These are phyloP conservation scores for Rosa hybrid DNA, from an alignment of 331 rosid species.

Conservation along the genomic window DNA sequence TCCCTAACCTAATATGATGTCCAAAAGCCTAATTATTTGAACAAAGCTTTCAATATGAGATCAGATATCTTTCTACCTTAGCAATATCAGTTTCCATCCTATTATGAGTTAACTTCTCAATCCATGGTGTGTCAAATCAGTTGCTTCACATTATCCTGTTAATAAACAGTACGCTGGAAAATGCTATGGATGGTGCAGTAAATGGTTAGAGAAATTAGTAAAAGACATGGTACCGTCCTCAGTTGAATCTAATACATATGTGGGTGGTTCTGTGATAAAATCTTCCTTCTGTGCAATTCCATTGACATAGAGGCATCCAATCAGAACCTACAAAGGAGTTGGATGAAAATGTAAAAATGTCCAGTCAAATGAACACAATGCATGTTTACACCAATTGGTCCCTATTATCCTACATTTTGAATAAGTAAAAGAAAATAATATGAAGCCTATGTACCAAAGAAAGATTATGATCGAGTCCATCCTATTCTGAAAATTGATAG, in stretches of 20 bases:
- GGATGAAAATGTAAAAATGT: conserved; percentile 11
- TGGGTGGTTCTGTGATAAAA: conserved; percentile 55
- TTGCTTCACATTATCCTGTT: conserved; percentile 5
- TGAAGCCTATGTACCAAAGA: no score
- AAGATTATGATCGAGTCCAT: no score
- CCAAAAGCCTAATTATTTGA: no score
- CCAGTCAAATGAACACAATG: not conserved
- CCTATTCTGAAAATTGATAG: no score
- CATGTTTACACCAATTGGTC: not conserved
- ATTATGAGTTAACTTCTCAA: no score
- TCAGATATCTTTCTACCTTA: no score
- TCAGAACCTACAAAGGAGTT: conserved; percentile 46
- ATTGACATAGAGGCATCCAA: conserved; percentile 73
- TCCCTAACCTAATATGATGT: no score
- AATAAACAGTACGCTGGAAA: not conserved
- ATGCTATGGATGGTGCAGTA: conserved; percentile 6
- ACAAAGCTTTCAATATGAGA: no score
- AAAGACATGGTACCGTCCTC: conserved; percentile 39
- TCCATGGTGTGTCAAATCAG: not conserved
- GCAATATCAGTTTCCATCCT: no score
- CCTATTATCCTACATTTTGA: no score
- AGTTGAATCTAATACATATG: conserved; percentile 40
- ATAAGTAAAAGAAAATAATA: no score
- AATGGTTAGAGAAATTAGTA: conserved; percentile 17
- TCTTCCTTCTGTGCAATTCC: conserved; percentile 68